Evolutionary conservation across 2,329 filamentous ascomycete genomes (phyloP), one percentile per base, ranked within the genome.

Genomic region (Aspergillus calidoustus): DNA sequence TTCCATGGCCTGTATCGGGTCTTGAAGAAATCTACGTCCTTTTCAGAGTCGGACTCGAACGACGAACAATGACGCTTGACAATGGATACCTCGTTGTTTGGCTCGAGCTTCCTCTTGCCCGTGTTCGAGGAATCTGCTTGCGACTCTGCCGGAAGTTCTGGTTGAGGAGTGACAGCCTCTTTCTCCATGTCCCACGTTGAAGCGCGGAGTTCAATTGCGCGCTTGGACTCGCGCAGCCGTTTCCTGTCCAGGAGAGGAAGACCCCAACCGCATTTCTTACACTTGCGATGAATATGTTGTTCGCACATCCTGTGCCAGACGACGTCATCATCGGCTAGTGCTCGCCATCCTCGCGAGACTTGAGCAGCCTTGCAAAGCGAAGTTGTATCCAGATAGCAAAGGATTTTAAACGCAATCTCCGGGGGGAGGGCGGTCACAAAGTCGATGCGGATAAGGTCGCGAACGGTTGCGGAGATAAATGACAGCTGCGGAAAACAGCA

Each of bases 301-400:
- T 97, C 93, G 74, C 95, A 99, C 93, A 98, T 97, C 66, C 90
- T 91, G 74, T 97, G 91, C 95, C 95, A 99, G 4, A 99, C 94
- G 8, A 96, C 91, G 76, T 99, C 94, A 73, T 97, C 94, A 71
- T 98, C 95, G n/a, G 95, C 94, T 46, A 99, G 81, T 60, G 87
- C 87, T 64, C 92, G 86, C 95, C 95, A 99, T 69, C 89, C 86
- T 61, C 89, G 87, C 74, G 92, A 97, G 59, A 99, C 95, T 76
- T 97, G 93, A 0, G 95, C 92, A 1, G 95, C 94, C 76, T 97
- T 97, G 82, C 95, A 98, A 0, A 99, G 84, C 0, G 94, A 97
- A 2, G 91, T 90, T 0, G 94, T 97, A 76, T 99, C 95, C 61
- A 99, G 89, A 71, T 91, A 95, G 70, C 90, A 93, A 3, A 99